Conservation (phyloP, 495 filamentous ascomycete species). For the Neurospora terricola region DNA sequence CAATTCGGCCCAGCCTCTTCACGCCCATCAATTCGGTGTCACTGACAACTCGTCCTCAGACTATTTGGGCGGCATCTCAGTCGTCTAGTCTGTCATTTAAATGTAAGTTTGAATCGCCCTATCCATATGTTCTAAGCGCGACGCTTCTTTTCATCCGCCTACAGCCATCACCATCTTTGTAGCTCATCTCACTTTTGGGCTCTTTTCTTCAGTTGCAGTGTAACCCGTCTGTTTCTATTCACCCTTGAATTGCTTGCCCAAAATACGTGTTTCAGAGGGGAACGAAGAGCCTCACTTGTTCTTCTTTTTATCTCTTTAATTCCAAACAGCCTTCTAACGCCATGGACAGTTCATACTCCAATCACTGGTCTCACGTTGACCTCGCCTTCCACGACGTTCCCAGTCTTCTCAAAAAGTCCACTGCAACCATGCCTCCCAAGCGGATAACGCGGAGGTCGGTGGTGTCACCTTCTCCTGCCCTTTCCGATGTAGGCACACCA, state of each 20-base stretch:
- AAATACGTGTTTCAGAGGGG: not conserved
- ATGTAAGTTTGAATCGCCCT: not conserved
- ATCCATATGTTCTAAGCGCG: not conserved
- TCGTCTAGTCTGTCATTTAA: not conserved
- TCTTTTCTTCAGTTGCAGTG: not conserved
- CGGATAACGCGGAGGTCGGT: conserved; percentile 5
- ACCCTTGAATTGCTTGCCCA: no score
- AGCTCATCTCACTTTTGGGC: not conserved
- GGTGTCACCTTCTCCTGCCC: not conserved
- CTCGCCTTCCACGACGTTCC: not conserved
- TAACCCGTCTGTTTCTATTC: not conserved
- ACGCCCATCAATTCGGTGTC: not conserved
- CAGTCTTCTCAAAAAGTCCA: not conserved
- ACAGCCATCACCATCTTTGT: not conserved
- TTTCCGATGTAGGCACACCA: not conserved
- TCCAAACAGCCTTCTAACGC: not conserved
- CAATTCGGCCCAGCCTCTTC: not conserved
- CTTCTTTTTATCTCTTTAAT: not conserved
- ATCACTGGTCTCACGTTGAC: not conserved
- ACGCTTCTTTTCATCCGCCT: not conserved
- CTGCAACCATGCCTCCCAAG: conserved; percentile 12
- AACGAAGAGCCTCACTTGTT: not conserved
- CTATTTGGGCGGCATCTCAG: not conserved
- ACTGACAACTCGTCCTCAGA: not conserved
- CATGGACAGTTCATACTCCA: not conserved